Evolutionary conservation across 140 eudicot genomes (phyloP).

Genomic region (Anethum foeniculum): DNA sequence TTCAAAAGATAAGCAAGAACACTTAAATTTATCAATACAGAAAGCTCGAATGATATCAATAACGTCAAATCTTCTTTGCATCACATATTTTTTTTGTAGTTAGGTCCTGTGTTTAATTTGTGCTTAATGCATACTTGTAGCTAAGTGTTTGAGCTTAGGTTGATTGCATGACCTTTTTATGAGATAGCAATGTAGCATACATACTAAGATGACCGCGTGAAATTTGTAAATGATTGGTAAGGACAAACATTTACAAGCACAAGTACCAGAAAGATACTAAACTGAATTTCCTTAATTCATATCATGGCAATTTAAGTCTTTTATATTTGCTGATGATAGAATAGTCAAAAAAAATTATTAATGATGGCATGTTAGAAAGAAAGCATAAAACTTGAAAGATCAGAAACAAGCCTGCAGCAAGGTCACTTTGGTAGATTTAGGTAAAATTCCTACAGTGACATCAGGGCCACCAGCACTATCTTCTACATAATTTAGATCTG

Average conservation of each 20-base stretch:
- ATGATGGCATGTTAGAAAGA: background rate
- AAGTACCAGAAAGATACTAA: background rate
- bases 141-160: background rate
- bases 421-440: slow-evolving; percentile 80
- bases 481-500: slow-evolving; percentile 85
- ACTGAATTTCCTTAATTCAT: background rate
- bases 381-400: slow-evolving; percentile 4
- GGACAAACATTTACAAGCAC: background rate
- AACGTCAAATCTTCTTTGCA: background rate
- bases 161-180: background rate
- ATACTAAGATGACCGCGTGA: background rate
- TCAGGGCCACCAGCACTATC: slow-evolving; percentile 99
- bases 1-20: background rate
- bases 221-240: background rate
- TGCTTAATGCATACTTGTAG: background rate
- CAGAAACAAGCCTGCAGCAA: slow-evolving; percentile 70
- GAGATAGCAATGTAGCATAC: background rate
- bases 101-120: background rate
- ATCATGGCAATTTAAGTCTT: background rate
- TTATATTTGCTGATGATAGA: background rate
- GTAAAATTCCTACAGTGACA: slow-evolving; percentile 82
- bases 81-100: background rate
- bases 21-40: background rate
- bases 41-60: background rate
- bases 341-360: background rate